Conservation (phyloP, 2,329 filamentous ascomycete species). For the Colletotrichum chlorophyti region DNA sequence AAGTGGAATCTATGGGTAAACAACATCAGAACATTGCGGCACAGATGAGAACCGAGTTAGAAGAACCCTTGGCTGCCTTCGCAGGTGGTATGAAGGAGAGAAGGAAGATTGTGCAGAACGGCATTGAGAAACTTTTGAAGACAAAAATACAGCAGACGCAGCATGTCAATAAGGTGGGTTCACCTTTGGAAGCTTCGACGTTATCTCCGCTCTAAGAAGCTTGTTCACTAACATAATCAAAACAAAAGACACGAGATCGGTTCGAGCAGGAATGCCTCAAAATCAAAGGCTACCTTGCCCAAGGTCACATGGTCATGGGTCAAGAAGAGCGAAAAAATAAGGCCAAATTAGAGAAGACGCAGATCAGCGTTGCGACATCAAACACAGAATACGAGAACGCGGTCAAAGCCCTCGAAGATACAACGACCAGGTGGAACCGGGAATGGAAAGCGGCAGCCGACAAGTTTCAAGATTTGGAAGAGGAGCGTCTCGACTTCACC, state of each 20-base stretch:
- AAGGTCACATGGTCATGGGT: constrained; percentile 99
- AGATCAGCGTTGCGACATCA: constrained; percentile 89
- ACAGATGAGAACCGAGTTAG: constrained; percentile 96
- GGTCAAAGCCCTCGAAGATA: constrained; percentile 93
- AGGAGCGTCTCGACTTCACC: constrained; percentile 94
- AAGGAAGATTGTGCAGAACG: constrained; percentile 92
- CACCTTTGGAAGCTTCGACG: not conserved
- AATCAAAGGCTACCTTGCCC: constrained; percentile 97
- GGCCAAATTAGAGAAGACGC: constrained; percentile 97
- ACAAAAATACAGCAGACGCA: constrained; percentile 91
- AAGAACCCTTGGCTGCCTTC: constrained; percentile 92
- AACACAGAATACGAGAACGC: constrained; percentile 94
- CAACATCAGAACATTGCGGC: constrained; percentile 87
- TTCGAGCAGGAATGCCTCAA: constrained; percentile 98
- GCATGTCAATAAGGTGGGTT: constrained; percentile 83
- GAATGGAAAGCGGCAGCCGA: constrained; percentile 98
- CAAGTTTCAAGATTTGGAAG: constrained; percentile 98
- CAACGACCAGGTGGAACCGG: constrained; percentile 93
- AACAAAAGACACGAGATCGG: constrained; percentile 77
- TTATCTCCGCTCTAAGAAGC: not conserved
- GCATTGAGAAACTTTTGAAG: constrained; percentile 94
- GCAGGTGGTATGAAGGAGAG: constrained; percentile 95
- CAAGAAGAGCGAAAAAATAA: constrained; percentile 99
- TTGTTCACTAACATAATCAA: too few relatives aligned
- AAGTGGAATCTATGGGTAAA: constrained; percentile 93